These are phyloP conservation scores for Amorphotheca resinae DNA, from an alignment of 495 filamentous ascomycete species.

Conservation along the genomic window DNA sequence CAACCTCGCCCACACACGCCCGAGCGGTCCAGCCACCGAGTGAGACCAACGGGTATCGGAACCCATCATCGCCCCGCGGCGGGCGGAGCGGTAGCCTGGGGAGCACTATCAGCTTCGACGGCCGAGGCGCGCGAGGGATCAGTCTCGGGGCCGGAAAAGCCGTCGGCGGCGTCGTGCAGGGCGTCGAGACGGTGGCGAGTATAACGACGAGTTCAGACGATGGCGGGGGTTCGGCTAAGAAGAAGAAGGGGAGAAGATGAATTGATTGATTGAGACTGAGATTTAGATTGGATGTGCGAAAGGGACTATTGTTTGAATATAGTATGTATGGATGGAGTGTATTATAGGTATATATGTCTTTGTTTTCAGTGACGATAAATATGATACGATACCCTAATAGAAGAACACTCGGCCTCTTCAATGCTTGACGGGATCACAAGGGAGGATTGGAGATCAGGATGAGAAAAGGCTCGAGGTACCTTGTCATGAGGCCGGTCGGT, in stretches of 20 bases:
- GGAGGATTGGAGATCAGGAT: too few species aligned
- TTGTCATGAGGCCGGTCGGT: too few species aligned
- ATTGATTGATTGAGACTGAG: too few species aligned
- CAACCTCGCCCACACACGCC: constrained; percentile 6
- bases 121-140: constrained; percentile 10
- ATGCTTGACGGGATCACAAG: too few species aligned
- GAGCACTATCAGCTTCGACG: constrained; percentile 16
- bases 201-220: constrained; percentile 13
- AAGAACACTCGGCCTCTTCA: too few species aligned
- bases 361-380: too few species aligned
- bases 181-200: constrained; percentile 10
- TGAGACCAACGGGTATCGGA: constrained; percentile 3
- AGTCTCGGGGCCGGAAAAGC: constrained; percentile 15
- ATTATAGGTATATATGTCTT: too few species aligned
- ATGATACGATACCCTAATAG: too few species aligned
- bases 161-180: constrained; percentile 12
- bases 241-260: constrained; percentile 7
- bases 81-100: constrained; percentile 15
- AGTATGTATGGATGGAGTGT: too few species aligned
- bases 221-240: not conserved
- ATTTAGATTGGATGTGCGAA: too few species aligned
- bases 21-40: not conserved
- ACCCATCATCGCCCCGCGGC: not conserved
- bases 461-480: too few species aligned
- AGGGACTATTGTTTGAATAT: too few species aligned